Evolutionary conservation across 1,284 basidiomycete genomes (phyloP).

Genomic region (Sutorius eximius): DNA sequence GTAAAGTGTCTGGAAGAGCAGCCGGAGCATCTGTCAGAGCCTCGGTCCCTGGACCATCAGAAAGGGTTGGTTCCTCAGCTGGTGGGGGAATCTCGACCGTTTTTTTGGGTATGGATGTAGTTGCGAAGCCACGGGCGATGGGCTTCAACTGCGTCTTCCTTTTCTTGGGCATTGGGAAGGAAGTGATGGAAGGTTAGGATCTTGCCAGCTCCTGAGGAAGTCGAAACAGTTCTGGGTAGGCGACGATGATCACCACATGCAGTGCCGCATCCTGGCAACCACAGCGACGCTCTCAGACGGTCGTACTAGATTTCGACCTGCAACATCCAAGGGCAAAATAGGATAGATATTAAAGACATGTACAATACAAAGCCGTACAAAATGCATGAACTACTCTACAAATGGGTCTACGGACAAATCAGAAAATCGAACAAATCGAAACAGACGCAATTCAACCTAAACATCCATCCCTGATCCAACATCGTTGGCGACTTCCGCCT

Average conservation of each 20-base stretch:
- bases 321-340: slow-evolving; percentile 9
- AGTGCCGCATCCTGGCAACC: not conserved
- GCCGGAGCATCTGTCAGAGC: slow-evolving; percentile 1
- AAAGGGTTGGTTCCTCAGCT: slow-evolving; percentile 12
- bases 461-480: slow-evolving; percentile 29
- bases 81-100: slow-evolving; percentile 32
- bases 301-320: not conserved
- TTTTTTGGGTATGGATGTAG: slow-evolving; percentile 88
- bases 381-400: slow-evolving; percentile 35
- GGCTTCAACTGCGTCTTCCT: slow-evolving; percentile 84
- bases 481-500: slow-evolving; percentile 26
- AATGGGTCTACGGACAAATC: slow-evolving; percentile 13
- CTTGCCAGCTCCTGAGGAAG: not conserved
- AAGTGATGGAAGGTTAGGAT: not conserved
- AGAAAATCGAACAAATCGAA: slow-evolving; percentile 9
- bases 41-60: slow-evolving; percentile 5
- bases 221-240: not conserved
- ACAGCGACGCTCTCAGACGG: not conserved
- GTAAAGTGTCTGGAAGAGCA: slow-evolving; percentile 5
- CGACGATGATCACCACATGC: not conserved
- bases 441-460: slow-evolving; percentile 24
- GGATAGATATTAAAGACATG: slow-evolving; percentile 31
- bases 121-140: slow-evolving; percentile 77
- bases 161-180: slow-evolving; percentile 73
- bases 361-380: slow-evolving; percentile 34